Evolutionary conservation across 768 basidiomycete species (phyloP).

Genomic region (Grammothele lineata): DNA sequence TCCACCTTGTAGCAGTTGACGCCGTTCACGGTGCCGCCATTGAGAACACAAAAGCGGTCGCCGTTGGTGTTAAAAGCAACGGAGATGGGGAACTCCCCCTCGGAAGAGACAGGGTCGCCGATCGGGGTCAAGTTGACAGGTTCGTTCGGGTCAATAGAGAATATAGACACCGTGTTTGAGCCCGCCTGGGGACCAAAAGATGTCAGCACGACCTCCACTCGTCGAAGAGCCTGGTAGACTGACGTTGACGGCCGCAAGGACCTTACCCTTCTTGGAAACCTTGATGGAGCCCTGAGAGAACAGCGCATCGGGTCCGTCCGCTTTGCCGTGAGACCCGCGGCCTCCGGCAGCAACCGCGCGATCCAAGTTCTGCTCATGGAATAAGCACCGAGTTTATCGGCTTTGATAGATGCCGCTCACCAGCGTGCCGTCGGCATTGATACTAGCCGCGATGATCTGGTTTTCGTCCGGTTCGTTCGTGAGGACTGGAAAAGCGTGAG

Average conservation of each 20-base stretch:
- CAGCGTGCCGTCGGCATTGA: constrained; percentile 39
- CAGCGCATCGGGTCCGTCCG: constrained; percentile 24
- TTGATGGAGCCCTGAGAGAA: constrained; percentile 27
- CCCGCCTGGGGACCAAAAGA: constrained; percentile 32
- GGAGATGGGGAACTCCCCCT: constrained; percentile 50
- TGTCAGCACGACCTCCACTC: neutral
- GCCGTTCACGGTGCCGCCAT: constrained; percentile 33
- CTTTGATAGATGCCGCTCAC: constrained; percentile 20
- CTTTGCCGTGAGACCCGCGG: constrained; percentile 21
- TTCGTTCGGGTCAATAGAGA: constrained; percentile 38
- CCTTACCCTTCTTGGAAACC: constrained; percentile 18
- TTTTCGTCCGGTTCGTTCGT: constrained; percentile 46
- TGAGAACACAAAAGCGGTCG: constrained; percentile 30
- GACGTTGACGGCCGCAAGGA: constrained; percentile 25
- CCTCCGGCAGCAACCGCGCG: constrained; percentile 16
- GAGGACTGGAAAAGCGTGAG: constrained; percentile 35
- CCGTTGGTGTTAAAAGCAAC: constrained; percentile 31
- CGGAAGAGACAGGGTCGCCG: constrained; percentile 39
- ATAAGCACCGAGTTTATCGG: neutral
- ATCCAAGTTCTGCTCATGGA: constrained; percentile 15
- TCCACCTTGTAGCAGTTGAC: constrained; percentile 46
- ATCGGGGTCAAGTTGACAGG: constrained; percentile 39
- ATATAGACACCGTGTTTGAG: constrained; percentile 39
- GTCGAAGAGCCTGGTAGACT: neutral
- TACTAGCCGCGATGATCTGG: constrained; percentile 38